phyloP scores from a whole-genome alignment of 129 eudicot genomes.

The Flaveria linearis region DNA sequence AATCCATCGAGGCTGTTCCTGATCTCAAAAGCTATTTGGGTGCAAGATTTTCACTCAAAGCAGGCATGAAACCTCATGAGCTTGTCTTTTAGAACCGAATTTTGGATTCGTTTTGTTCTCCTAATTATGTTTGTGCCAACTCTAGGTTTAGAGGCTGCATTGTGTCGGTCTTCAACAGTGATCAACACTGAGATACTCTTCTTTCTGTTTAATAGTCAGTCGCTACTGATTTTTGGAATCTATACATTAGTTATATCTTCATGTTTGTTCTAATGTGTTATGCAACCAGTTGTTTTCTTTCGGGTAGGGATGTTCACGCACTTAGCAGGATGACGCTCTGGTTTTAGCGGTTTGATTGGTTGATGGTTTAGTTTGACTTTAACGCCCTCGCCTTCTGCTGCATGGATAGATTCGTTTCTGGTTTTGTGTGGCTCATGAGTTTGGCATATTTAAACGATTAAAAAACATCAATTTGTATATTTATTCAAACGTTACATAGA shows the following conservation, averaged over 20 bases:
- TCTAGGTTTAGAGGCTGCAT: conserved; percentile 32
- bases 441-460: not conserved
- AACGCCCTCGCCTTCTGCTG: too few species aligned
- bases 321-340: too few species aligned
- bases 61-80: conserved; percentile 74
- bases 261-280: not conserved
- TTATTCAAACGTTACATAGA: conserved; percentile 22
- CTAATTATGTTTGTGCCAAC: conserved; percentile 13
- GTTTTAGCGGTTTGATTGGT: too few species aligned
- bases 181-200: conserved; percentile 19
- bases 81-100: conserved; percentile 47
- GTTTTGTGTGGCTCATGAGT: too few species aligned
- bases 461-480: not conserved
- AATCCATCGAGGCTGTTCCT: conserved; percentile 55
- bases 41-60: conserved; percentile 65
- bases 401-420: too few species aligned
- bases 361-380: too few species aligned
- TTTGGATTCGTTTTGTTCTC: conserved; percentile 23
- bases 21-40: conserved; percentile 64
- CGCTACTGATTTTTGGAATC: conserved; percentile 28
- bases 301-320: not conserved
- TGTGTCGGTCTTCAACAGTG: conserved; percentile 25
- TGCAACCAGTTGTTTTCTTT: not conserved
- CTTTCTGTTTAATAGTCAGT: not conserved
- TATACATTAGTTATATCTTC: conserved; percentile 16